Conservation (phyloP, 2,329 filamentous ascomycete genomes). For the Epichloe uncinata region DNA sequence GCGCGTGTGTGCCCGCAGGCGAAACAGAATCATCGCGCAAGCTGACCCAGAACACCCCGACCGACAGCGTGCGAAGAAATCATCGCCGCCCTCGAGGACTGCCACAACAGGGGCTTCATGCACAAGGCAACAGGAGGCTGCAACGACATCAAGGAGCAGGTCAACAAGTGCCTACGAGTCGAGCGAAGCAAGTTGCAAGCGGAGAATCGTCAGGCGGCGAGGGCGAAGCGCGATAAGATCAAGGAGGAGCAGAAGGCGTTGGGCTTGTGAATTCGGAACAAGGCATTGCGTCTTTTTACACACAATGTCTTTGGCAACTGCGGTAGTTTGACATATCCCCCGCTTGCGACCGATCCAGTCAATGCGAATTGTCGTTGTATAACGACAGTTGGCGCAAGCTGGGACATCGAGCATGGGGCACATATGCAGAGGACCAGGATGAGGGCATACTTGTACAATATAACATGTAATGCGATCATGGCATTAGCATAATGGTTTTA, state of each 20-base stretch:
- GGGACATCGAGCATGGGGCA: not conserved
- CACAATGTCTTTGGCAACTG: not conserved
- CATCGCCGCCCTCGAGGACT: constrained; percentile 88
- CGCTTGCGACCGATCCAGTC: not conserved
- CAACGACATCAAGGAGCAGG: constrained; percentile 70
- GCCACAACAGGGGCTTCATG: constrained; percentile 82
- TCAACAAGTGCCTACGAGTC: constrained; percentile 72
- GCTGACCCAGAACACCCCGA: constrained; percentile 4
- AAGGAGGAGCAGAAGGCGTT: constrained; percentile 53
- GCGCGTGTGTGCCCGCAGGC: not conserved
- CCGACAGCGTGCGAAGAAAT: constrained; percentile 78
- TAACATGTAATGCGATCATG: not conserved
- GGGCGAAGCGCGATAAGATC: constrained; percentile 56
- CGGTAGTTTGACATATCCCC: not conserved
- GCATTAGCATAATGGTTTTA: not conserved
- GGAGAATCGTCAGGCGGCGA: constrained; percentile 57
- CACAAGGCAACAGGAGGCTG: constrained; percentile 87
- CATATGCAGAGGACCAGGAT: not conserved
- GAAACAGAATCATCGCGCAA: not conserved
- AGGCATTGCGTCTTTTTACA: not conserved
- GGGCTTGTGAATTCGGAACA: constrained; percentile 18
- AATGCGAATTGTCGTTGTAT: not conserved
- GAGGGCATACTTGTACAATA: not conserved
- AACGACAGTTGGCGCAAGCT: not conserved
- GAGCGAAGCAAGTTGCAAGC: constrained; percentile 69